Evolutionary conservation across 2,329 filamentous ascomycete species (phyloP), one percentile per base, ranked within the genome.

Genomic region (Chrysosporium keratinophilum): DNA sequence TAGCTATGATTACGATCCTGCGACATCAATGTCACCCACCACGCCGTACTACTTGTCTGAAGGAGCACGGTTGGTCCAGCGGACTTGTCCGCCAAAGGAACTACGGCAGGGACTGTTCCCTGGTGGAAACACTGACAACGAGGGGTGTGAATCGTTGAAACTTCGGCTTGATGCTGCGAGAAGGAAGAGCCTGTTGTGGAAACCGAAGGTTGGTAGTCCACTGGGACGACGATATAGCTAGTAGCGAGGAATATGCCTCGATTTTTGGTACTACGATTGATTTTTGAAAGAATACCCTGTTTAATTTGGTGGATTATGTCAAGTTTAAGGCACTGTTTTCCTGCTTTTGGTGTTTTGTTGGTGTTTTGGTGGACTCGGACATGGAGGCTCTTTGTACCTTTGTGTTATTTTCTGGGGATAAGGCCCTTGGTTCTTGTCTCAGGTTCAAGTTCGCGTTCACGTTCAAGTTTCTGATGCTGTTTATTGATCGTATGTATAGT

Each of bases 121-220:
- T 39, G 19, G 40, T 40, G 63, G 60, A 1, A 58, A 59, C 7
- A 56, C 56, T 40, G 65, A 67, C 4, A 64, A 64, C 43, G 66
- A 70, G 35, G 57, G 61, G 1, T 66, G 67, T 40, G 65, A 68
- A 19, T 64, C 66, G 15, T 74, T 85, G 53, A 71, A 81, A 57
- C 76, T 80, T 68, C 76, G 82, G 46, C 71, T 90, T 57, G 81
- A 87, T 76, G 81, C 83, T 10, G 85, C 85, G 0, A 76, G 85
- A 57, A 77, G 87, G 57, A 88, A 87, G 78, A 91, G 84, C 64
- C 66, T 88, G 67, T 84, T 87, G 64, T 88, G 83, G 72, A 84
- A 84, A 33, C 87, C 86, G 31, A 85, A 85, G 69, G 72, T 88
- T 55, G 83, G 79, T 15, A 90, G 86, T 67, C 87, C 86, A 1